phyloP scores from a whole-genome alignment of 768 basidiomycete genomes.

The Holtermannia corniformis region DNA sequence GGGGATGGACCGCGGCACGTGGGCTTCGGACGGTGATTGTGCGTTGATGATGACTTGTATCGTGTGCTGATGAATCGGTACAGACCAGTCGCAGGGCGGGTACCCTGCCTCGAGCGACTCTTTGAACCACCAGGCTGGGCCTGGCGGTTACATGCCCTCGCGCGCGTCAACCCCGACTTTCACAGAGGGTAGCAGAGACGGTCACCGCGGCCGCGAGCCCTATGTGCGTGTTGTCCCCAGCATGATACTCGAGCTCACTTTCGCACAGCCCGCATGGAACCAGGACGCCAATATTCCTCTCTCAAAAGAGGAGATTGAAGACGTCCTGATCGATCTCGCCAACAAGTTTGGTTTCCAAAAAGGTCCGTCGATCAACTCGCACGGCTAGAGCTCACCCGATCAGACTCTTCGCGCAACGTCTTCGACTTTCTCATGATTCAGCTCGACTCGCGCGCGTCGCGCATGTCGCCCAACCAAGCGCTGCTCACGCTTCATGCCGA shows the following conservation, averaged over 20 bases:
- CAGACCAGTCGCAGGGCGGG: conserved; percentile 8
- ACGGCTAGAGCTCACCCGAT: neutral
- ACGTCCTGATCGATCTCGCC: conserved; percentile 90
- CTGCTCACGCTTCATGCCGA: conserved; percentile 92
- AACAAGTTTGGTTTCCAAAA: conserved; percentile 99
- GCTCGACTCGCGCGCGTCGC: conserved; percentile 88
- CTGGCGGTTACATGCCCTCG: conserved; percentile 46
- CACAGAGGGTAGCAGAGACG: conserved; percentile 54
- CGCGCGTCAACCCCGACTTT: conserved; percentile 68
- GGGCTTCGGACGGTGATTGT: neutral
- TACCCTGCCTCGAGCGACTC: conserved; percentile 21
- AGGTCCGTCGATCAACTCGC: conserved; percentile 49
- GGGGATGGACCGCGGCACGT: conserved; percentile 26
- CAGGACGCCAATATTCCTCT: conserved; percentile 87
- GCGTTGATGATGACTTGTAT: neutral
- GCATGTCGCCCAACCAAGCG: conserved; percentile 95
- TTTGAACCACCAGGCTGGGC: conserved; percentile 19
- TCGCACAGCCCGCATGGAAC: conserved; percentile 66
- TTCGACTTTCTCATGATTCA: conserved; percentile 98
- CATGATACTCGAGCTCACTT: neutral
- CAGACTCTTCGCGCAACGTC: conserved; percentile 45
- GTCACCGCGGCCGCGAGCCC: conserved; percentile 53
- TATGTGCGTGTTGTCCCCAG: conserved; percentile 45
- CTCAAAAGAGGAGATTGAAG: conserved; percentile 98
- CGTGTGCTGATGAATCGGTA: neutral